Base-by-base conservation (phyloP, 1,284 basidiomycete genomes). In the Thelephora terrestris region DNA sequence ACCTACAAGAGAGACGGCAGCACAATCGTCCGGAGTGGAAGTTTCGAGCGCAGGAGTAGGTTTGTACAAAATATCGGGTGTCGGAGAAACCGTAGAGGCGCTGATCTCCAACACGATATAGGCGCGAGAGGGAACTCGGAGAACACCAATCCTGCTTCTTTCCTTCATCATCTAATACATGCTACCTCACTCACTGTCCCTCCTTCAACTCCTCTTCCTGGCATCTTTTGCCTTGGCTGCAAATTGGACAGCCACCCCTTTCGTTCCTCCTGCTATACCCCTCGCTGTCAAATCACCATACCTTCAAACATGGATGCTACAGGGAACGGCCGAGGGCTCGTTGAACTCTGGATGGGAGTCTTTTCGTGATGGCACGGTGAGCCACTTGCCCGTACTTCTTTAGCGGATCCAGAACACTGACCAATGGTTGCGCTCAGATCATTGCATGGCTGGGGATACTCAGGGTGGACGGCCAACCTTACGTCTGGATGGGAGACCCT, bases 391-490 rank as follows among this genome's bases (percentile, higher is more conserved):
- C 9, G 12, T 10, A 32, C 25, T 17, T 4, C 18, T 42, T 20
- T 20, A 42, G 39, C 9, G n/a, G 25, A 14, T 21, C 39, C 25
- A 9, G n/a, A 9, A 16, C 37, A 5, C n/a, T 42, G 18, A 14
- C 25, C 18, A 6, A 10, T 10, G 7, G 17, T 4, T 7, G 7
- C 5, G 16, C n/a, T 27, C 17, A 50, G 48, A 29, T 50, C 17
- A 24, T 52, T 18, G 58, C 51, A 6, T 55, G 56, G 57, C 43
- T 49, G 12, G 58, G 58, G 23, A 49, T 48, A 20, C 48, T 58
- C 21, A 52, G 56, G 35, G 50, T 60, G 5, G 58, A 60, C 49
- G 49, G 52, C 7, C 21, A 29, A 16, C 52, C 50, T 5, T 60
- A 55, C 43, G 20, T 35, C 7, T 42, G 39, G 39, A 21, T 42